phyloP scores from a whole-genome alignment of 192 early-diverging fungal species.

The Phycomyces blakesleeanus region DNA sequence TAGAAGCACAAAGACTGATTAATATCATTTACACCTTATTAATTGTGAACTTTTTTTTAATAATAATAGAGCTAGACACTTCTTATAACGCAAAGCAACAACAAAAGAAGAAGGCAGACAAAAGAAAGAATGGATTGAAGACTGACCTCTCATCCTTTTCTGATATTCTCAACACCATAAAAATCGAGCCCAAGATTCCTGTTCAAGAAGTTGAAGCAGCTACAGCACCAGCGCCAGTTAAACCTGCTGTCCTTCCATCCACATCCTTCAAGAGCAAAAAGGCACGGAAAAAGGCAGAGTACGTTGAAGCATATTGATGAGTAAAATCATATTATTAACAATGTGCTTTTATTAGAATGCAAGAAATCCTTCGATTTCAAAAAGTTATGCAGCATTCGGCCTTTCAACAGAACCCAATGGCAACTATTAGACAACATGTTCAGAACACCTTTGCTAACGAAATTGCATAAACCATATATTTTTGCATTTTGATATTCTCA shows the following conservation, averaged over 20 bases:
- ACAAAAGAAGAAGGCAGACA: conserved; percentile 42
- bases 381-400: conserved; percentile 69
- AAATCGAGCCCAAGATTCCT: neutral
- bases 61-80: conserved; percentile 44
- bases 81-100: conserved; percentile 47
- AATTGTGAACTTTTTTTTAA: neutral
- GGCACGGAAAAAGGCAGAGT: conserved; percentile 59
- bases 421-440: conserved; percentile 70
- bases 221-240: neutral
- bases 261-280: conserved; percentile 40
- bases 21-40: too few relatives aligned
- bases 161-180: conserved; percentile 35
- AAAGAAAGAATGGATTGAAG: conserved; percentile 45
- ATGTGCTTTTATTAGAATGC: conserved; percentile 34
- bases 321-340: conserved; percentile 1
- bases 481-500: too few relatives aligned
- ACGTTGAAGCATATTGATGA: conserved; percentile 12
- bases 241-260: conserved; percentile 19
- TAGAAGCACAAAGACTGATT: neutral
- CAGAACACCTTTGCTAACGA: conserved; percentile 52
- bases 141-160: conserved; percentile 49
- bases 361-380: conserved; percentile 69
- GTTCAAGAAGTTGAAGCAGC: conserved; percentile 2
- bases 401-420: conserved; percentile 66
- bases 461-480: neutral